Percentiles rank a stretch among this genome's conserved stretches.
Evolutionary conservation across 2,329 filamentous ascomycete species (phyloP).

Genomic region (Colletotrichum echinochloae): DNA sequence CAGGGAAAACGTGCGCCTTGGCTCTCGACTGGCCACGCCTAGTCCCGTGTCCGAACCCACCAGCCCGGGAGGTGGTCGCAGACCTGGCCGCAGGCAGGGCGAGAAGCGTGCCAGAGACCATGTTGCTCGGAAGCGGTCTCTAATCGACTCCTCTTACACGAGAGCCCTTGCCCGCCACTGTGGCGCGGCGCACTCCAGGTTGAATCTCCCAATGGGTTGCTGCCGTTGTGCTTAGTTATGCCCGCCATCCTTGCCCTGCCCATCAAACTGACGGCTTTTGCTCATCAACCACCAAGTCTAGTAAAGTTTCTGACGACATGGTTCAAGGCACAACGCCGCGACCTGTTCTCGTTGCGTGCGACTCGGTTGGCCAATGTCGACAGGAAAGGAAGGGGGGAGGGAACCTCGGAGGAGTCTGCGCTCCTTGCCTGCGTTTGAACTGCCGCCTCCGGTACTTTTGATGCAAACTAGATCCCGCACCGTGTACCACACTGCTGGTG

Average conservation of each 20-base stretch:
- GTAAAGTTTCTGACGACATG: neutral
- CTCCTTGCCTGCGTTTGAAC: neutral
- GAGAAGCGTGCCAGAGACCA: constrained; percentile 15
- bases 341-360: neutral
- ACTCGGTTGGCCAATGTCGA: neutral
- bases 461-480: constrained; percentile 4
- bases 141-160: neutral
- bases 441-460: neutral
- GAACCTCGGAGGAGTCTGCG: neutral
- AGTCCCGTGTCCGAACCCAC: constrained; percentile 39
- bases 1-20: constrained; percentile 41
- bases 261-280: neutral
- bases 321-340: neutral
- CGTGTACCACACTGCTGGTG: constrained; percentile 7
- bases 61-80: constrained; percentile 41
- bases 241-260: neutral
- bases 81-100: constrained; percentile 40
- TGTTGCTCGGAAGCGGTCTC: neutral
- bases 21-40: constrained; percentile 31
- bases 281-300: neutral
- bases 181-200: neutral
- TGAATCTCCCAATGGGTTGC: neutral
- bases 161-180: neutral
- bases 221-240: neutral
- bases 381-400: neutral